A percentile compares a stretch with the other conserved stretches of the same genome.
These are phyloP conservation scores for Camellia oleifera DNA, from an alignment of 179 eudicot species.

Conservation along the genomic window DNA sequence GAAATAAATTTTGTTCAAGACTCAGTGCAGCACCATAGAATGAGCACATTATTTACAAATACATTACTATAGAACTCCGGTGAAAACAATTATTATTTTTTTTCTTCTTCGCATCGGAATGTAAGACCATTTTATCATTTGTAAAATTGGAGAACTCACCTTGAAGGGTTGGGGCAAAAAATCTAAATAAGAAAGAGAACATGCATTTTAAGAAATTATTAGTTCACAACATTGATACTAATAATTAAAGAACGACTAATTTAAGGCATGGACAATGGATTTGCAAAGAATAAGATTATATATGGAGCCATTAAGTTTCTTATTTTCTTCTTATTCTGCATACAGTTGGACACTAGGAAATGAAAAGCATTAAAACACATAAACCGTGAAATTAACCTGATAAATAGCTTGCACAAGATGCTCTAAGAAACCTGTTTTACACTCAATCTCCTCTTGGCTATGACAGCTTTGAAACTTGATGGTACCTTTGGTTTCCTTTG, in stretches of 20 bases:
- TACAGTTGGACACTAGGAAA: background rate
- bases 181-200: background rate
- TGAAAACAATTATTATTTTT: background rate
- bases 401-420: constrained; percentile 51
- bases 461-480: constrained; percentile 24
- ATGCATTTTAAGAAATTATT: background rate
- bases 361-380: background rate
- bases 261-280: background rate
- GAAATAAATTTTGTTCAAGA: background rate
- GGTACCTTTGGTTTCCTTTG: background rate
- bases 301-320: background rate
- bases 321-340: background rate
- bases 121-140: background rate
- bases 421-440: constrained; percentile 49
- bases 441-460: constrained; percentile 19
- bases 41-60: background rate
- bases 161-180: background rate
- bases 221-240: background rate
- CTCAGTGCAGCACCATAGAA: background rate
- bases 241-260: background rate
- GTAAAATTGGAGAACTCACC: background rate
- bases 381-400: constrained; percentile 37
- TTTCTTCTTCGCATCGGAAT: background rate
- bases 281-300: background rate
- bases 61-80: background rate